These are phyloP conservation scores for Aspergillus diversus DNA, from an alignment of 495 filamentous ascomycete genomes.

Conservation along the genomic window DNA sequence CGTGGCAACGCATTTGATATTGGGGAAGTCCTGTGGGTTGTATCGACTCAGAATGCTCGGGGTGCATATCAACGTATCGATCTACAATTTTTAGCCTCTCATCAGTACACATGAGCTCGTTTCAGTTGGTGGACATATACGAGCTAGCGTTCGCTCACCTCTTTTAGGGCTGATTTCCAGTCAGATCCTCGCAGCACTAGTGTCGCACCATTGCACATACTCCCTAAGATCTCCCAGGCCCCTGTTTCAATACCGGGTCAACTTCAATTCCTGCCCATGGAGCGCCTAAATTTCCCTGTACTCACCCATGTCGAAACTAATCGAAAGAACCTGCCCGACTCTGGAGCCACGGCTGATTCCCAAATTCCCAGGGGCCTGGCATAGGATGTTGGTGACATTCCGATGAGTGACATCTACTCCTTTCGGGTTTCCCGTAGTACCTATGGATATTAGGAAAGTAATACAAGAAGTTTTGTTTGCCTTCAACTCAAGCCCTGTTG, in stretches of 20 bases:
- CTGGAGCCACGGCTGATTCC: constrained; percentile 5
- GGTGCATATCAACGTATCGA: constrained; percentile 18
- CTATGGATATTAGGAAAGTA: constrained; percentile 4
- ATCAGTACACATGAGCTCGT: neutral
- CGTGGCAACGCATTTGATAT: constrained; percentile 16
- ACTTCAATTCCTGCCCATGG: neutral
- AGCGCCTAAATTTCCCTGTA: neutral
- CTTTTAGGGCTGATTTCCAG: constrained; percentile 3
- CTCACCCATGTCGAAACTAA: constrained; percentile 21
- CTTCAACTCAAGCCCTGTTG: too few relatives aligned
- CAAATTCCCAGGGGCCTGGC: constrained; percentile 14
- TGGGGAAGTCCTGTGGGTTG: constrained; percentile 8
- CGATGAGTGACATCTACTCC: constrained; percentile 16
- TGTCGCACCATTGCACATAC: constrained; percentile 12
- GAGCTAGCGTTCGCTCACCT: neutral
- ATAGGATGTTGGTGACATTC: constrained; percentile 18
- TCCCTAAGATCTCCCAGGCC: constrained; percentile 16
- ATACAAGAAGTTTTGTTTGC: neutral
- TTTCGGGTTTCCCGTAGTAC: constrained; percentile 15
- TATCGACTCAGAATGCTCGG: constrained; percentile 14
- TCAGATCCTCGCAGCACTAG: constrained; percentile 10
- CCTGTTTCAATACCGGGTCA: neutral
- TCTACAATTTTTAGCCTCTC: neutral
- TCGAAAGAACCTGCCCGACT: constrained; percentile 15
- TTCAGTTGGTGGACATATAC: neutral